Percentiles rank a stretch among this genome's conserved stretches.
Evolutionary conservation across 1,284 basidiomycete genomes (phyloP).

Genomic region (Calocybe gambosa): DNA sequence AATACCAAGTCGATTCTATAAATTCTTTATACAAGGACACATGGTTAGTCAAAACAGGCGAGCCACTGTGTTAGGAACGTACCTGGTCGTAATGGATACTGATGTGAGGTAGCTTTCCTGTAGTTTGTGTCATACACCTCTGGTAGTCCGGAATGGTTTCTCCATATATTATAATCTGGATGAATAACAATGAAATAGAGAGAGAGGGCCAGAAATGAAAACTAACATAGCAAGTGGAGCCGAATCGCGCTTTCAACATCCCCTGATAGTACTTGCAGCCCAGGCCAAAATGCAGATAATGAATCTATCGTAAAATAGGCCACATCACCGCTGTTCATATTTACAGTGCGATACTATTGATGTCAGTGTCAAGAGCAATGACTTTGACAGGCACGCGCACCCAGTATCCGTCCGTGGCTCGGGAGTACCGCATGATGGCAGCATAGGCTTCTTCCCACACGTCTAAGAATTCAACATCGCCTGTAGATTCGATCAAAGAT

Average conservation of each 20-base stretch:
- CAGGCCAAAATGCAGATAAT: slow-evolving; percentile 84
- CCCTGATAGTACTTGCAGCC: slow-evolving; percentile 82
- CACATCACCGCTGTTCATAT: slow-evolving; percentile 70
- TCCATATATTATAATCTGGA: slow-evolving; percentile 88
- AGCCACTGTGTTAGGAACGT: background rate
- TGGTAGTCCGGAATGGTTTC: slow-evolving; percentile 76
- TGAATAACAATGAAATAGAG: slow-evolving; percentile 1
- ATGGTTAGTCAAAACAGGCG: background rate
- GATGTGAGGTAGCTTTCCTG: slow-evolving; percentile 67
- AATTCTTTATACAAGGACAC: slow-evolving; percentile 51
- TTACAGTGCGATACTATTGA: slow-evolving; percentile 70
- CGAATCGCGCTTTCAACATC: slow-evolving; percentile 88
- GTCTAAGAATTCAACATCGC: slow-evolving; percentile 83
- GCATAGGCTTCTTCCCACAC: slow-evolving; percentile 92
- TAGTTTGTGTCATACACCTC: slow-evolving; percentile 84
- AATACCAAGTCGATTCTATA: slow-evolving; percentile 90
- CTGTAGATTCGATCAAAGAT: slow-evolving; percentile 30
- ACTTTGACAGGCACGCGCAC: slow-evolving; percentile 35
- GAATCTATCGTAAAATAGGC: slow-evolving; percentile 75
- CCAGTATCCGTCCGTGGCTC: slow-evolving; percentile 82
- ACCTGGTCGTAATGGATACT: slow-evolving; percentile 83
- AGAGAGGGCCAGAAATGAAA: slow-evolving; percentile 1
- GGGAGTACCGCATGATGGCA: slow-evolving; percentile 80
- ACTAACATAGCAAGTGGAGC: slow-evolving; percentile 74
- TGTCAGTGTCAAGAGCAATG: slow-evolving; percentile 3